phyloP scores from a whole-genome alignment of 1,284 basidiomycete species.

The Phellinidium pouzarii region DNA sequence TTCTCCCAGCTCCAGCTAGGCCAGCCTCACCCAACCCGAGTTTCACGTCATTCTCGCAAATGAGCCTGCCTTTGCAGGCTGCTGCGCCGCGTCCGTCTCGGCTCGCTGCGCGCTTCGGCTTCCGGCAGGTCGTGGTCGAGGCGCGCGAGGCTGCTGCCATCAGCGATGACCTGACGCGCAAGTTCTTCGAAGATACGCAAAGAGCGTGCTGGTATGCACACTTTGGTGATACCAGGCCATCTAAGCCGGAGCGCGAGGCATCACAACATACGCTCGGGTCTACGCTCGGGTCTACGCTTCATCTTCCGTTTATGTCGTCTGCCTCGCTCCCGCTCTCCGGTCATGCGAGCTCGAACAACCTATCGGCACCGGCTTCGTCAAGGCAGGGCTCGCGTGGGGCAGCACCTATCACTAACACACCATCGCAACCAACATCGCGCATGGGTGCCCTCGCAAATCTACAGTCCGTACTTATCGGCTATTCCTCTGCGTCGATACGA shows the following conservation, averaged over 20 bases:
- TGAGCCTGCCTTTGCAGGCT: conserved; percentile 24
- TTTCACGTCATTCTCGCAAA: conserved; percentile 22
- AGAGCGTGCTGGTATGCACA: conserved; percentile 44
- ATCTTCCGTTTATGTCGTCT: conserved; percentile 45
- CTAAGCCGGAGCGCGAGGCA: conserved; percentile 31
- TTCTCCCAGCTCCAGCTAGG: conserved; percentile 33
- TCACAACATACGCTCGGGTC: conserved; percentile 28
- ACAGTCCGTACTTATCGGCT: conserved; percentile 35
- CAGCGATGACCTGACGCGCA: conserved; percentile 37
- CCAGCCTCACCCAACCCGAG: conserved; percentile 24
- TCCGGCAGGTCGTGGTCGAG: conserved; percentile 56
- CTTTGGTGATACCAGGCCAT: conserved; percentile 29
- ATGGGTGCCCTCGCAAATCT: conserved; percentile 34
- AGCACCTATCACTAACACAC: conserved; percentile 33
- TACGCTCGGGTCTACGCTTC: conserved; percentile 32
- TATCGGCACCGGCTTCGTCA: conserved; percentile 25
- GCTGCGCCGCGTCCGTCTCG: conserved; percentile 44
- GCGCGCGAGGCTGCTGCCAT: conserved; percentile 36
- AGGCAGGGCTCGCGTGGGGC: conserved; percentile 33
- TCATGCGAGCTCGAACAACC: conserved; percentile 21
- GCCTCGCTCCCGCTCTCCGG: conserved; percentile 30
- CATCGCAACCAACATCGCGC: conserved; percentile 20
- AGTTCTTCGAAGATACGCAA: conserved; percentile 44
- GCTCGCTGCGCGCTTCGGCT: conserved; percentile 45
- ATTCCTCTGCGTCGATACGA: conserved; percentile 32